Evolutionary conservation across 2,329 filamentous ascomycete genomes (phyloP).

Genomic region (Colletotrichum trifolii): DNA sequence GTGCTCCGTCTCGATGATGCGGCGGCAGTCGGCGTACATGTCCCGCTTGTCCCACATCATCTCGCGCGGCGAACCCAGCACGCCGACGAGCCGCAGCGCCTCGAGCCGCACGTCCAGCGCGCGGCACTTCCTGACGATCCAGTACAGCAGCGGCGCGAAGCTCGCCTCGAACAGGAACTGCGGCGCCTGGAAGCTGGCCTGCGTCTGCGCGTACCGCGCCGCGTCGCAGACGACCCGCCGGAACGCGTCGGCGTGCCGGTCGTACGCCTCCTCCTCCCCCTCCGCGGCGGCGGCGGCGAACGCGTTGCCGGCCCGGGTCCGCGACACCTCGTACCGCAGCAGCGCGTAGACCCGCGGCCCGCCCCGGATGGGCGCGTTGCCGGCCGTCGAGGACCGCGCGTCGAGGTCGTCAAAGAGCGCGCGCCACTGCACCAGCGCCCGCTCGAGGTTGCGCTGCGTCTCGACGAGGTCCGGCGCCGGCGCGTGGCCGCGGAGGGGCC

Average conservation of each 20-base stretch:
- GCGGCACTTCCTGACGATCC: slow-evolving; percentile 8
- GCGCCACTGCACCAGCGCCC: neutral
- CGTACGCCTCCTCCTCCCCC: neutral
- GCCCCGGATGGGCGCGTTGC: neutral
- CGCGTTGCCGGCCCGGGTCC: neutral
- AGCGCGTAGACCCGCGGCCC: neutral
- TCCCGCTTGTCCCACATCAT: slow-evolving; percentile 1
- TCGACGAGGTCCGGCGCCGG: neutral
- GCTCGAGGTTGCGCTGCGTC: neutral
- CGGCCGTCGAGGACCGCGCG: neutral
- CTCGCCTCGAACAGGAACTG: slow-evolving; percentile 9
- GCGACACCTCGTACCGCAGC: neutral
- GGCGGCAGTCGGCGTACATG: slow-evolving; percentile 9
- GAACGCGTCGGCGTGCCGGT: slow-evolving; percentile 3
- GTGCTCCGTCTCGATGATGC: slow-evolving; percentile 30
- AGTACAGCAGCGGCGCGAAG: slow-evolving; percentile 4
- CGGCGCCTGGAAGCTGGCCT: neutral
- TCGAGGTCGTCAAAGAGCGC: slow-evolving; percentile 6
- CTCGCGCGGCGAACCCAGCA: slow-evolving; percentile 37
- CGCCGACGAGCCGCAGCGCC: slow-evolving; percentile 45
- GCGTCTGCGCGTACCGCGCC: neutral
- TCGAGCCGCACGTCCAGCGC: slow-evolving; percentile 50
- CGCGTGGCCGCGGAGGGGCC: neutral
- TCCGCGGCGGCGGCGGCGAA: neutral
- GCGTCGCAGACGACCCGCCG: slow-evolving; percentile 49